Conservation (phyloP, 2,329 filamentous ascomycete genomes). For the Cercospora sesami region DNA sequence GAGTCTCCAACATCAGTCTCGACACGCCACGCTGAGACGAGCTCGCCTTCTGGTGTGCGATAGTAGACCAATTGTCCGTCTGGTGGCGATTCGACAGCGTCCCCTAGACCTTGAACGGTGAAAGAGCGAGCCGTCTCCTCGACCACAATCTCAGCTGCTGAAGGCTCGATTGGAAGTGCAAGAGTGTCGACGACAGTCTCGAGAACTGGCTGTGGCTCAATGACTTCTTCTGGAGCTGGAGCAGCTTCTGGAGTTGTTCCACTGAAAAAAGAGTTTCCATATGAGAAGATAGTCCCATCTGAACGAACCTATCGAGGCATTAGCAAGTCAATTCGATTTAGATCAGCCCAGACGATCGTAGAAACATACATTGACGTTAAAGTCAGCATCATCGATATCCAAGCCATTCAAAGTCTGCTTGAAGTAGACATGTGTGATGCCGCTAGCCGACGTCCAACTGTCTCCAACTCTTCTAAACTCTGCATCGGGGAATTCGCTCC, state of each 20-base stretch:
- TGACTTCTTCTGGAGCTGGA: constrained; percentile 43
- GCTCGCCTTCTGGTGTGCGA: constrained; percentile 48
- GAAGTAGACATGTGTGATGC: constrained; percentile 60
- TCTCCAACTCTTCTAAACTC: constrained; percentile 56
- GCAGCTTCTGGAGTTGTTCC: constrained; percentile 47
- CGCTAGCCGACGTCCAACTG: constrained; percentile 57
- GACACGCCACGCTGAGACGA: constrained; percentile 58
- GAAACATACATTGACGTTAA: constrained; percentile 59
- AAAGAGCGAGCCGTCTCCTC: constrained; percentile 39
- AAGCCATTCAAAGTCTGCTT: constrained; percentile 60
- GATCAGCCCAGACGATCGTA: not conserved
- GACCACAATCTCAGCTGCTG: constrained; percentile 41
- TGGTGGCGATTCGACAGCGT: constrained; percentile 52
- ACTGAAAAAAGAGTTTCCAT: constrained; percentile 54
- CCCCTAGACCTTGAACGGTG: constrained; percentile 51
- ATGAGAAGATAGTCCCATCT: constrained; percentile 59
- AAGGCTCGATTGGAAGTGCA: constrained; percentile 45
- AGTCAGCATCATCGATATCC: constrained; percentile 62
- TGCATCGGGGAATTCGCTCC: constrained; percentile 39
- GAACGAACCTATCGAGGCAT: constrained; percentile 45
- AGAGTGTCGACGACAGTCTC: constrained; percentile 45
- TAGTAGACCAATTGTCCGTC: constrained; percentile 59
- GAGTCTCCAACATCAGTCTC: constrained; percentile 59
- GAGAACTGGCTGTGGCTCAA: constrained; percentile 49
- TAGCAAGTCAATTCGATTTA: not conserved